Evolutionary conservation across 2,329 filamentous ascomycete species (phyloP), one percentile per base, ranked within the genome.

Genomic region (Davidsoniella eucalypti): DNA sequence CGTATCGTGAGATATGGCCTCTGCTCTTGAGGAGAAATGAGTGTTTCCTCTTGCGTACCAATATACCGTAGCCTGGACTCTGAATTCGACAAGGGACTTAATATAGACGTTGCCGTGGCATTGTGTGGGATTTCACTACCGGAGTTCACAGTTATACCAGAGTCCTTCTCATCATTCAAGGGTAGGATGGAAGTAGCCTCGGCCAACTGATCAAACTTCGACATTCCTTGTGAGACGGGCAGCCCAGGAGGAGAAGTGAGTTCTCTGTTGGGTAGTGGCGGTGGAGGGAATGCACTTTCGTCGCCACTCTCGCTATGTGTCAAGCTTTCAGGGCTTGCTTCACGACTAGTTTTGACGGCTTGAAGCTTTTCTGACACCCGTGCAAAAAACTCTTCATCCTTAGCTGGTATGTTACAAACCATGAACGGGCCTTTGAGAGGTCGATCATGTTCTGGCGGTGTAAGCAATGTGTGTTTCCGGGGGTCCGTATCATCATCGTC

Each of bases 311-410:
- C 17, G 36, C 51, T 39, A 21, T 43, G n/a, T 52, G 33, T 38
- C 25, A 46, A 44, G 38, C 44, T 53, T 21, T 53, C 52, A 1
- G 52, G 54, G n/a, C 42, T 44, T 21, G 50, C 48, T 37, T 72
- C 67, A 17, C 67, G 62, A 12, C 65, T 67, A 48, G 64, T 67
- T 51, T 68, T 67, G 40, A 73, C 69, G 39, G 69, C 65, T 52
- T 72, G 66, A 2, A 78, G 65, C 58, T 71, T 76, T 57, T 72
- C 66, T 37, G 70, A 68, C 14, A 78, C 59, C 52, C 63, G 63
- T 42, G 64, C 63, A 46, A 73, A 69, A 54, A 78, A 78, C 18
- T 70, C 61, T 55, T 76, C 73, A 52, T 78, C 74, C 45, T 73
- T 66, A 1, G 70, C 71, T 1, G 73, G 72, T 52, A 72, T 70